Percentiles rank a stretch among this genome's conserved stretches.
phyloP scores from a whole-genome alignment of 768 basidiomycete species.

The Rhodotorula sphaerocarpa region DNA sequence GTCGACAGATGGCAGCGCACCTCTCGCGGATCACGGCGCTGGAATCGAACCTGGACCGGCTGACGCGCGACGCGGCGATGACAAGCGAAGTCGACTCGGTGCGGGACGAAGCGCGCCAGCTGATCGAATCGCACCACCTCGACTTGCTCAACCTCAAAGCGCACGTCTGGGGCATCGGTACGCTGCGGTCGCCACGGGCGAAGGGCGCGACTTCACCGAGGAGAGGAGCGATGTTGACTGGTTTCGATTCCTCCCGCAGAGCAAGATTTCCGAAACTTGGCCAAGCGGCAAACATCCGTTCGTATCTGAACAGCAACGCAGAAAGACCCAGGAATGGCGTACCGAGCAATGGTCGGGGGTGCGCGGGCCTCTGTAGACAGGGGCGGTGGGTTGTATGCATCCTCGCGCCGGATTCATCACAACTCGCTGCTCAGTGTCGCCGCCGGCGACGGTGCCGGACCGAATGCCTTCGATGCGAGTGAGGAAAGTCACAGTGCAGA shows the following conservation, averaged over 20 bases:
- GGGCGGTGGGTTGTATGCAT: too few relatives aligned
- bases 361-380: too few relatives aligned
- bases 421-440: too few relatives aligned
- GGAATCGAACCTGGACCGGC: neutral
- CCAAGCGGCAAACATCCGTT: constrained; percentile 4
- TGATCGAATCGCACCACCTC: constrained; percentile 18
- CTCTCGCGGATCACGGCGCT: constrained; percentile 14
- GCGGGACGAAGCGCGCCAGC: constrained; percentile 15
- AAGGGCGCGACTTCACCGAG: too few relatives aligned
- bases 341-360: too few relatives aligned
- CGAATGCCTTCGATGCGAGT: too few relatives aligned
- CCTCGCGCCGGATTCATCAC: too few relatives aligned
- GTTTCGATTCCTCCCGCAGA: neutral
- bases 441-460: too few relatives aligned
- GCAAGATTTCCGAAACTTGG: constrained; percentile 4
- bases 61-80: neutral
- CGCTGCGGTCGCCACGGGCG: neutral
- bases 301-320: neutral
- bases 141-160: constrained; percentile 21
- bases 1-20: constrained; percentile 9
- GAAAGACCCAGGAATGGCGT: neutral
- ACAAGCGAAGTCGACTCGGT: neutral
- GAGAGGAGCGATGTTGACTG: too few relatives aligned
- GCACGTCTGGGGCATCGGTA: constrained; percentile 28
- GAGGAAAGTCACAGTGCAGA: too few relatives aligned